Evolutionary conservation across 1,284 basidiomycete species (phyloP).

Genomic region (Papiliotrema nemorosa): DNA sequence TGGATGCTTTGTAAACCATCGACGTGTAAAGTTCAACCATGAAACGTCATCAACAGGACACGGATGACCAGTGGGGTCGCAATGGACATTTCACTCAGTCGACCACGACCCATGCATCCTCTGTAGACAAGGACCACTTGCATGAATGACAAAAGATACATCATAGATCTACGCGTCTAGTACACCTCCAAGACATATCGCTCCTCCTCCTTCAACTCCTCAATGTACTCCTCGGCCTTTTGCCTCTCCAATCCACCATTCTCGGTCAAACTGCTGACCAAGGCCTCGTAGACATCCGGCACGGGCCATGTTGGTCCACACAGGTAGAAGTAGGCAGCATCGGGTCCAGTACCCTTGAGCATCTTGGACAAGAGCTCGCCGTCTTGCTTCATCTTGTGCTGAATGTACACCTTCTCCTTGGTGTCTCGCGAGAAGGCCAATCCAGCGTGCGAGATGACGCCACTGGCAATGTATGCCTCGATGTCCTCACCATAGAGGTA

Average conservation of each 20-base stretch:
- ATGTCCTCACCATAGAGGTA: not conserved
- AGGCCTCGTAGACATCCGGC: slow-evolving; percentile 90
- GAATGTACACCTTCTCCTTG: slow-evolving; percentile 91
- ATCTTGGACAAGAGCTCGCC: slow-evolving; percentile 69
- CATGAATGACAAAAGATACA: no score
- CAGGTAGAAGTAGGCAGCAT: slow-evolving; percentile 83
- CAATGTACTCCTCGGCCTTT: slow-evolving; percentile 76
- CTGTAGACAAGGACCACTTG: no score
- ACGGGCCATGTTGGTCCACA: slow-evolving; percentile 99
- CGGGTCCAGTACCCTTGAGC: slow-evolving; percentile 53
- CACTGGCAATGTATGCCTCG: slow-evolving; percentile 61
- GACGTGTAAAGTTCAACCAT: no score
- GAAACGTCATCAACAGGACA: no score
- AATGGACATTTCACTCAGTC: no score
- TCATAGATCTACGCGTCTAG: slow-evolving; percentile 14
- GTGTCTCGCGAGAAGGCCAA: slow-evolving; percentile 96
- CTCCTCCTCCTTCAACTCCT: slow-evolving; percentile 93
- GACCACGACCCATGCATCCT: no score
- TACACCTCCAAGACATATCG: slow-evolving; percentile 92
- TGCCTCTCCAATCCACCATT: slow-evolving; percentile 65
- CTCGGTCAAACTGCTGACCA: slow-evolving; percentile 73
- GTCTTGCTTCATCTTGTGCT: slow-evolving; percentile 96
- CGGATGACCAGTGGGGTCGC: no score
- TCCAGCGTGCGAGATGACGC: slow-evolving; percentile 81
- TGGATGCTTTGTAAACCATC: no score